Conservation (phyloP, 768 basidiomycete species). For the Trametes coccinea region DNA sequence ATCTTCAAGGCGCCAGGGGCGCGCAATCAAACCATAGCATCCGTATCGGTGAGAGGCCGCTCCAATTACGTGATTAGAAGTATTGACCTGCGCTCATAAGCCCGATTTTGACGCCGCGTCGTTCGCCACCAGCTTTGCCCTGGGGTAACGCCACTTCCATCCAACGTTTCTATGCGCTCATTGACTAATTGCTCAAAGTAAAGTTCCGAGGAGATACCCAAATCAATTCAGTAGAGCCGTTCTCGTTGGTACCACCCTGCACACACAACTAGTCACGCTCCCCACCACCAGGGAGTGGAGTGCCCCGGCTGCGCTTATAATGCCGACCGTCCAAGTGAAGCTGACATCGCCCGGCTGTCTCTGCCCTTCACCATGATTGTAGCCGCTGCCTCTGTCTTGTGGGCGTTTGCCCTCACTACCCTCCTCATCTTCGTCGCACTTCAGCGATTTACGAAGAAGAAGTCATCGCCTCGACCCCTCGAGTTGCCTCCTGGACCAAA, state of each 20-base stretch:
- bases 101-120: too few species aligned
- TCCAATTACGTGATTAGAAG: too few species aligned
- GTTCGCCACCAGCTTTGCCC: too few species aligned
- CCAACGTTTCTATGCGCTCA: too few species aligned
- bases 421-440: not conserved
- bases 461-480: not conserved
- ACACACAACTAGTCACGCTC: too few species aligned
- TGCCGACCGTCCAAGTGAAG: not conserved
- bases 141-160: too few species aligned
- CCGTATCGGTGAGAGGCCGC: too few species aligned
- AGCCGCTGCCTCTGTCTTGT: not conserved
- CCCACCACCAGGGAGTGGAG: too few species aligned
- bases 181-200: too few species aligned
- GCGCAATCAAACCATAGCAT: too few species aligned
- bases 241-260: not conserved
- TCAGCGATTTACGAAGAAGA: not conserved
- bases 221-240: not conserved
- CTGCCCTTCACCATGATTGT: not conserved
- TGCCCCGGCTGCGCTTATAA: not conserved
- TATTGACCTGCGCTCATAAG: not conserved
- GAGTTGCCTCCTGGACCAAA: slow-evolving; percentile 30
- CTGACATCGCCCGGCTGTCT: not conserved
- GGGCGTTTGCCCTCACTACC: not conserved
- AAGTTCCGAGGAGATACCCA: too few species aligned
- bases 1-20: too few species aligned